Base-by-base conservation (phyloP, 805 yeast species). In the Kodamaea restingae region DNA sequence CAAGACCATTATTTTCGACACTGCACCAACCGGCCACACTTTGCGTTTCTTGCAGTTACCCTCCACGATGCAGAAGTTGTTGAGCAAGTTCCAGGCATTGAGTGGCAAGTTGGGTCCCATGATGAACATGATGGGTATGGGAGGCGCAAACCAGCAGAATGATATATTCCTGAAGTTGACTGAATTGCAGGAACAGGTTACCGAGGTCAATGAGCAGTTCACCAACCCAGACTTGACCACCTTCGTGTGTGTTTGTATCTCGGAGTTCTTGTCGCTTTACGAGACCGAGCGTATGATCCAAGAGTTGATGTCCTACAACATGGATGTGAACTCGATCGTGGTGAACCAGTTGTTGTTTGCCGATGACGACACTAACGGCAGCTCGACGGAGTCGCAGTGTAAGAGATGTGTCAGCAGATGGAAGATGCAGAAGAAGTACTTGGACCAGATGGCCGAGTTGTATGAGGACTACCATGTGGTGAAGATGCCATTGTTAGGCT, bases 11-110 rank as follows among this genome's bases (percentile, higher is more conserved):
- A 88, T 93, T 49, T 93, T 93, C 56, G 99, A 93, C 63, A 93
- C 99, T n/a, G 98, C 99, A 0, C 99, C 99, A 52, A 93, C 99
- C 0, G 99, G 99, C 26, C 99, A 93, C 65, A 93, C 98, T 2
- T 71, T 93, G 52, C 79, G 99, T 55, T 93, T 93, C 63, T 73
- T 93, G 60, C 96, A 90, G 64, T 78, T 93, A 55, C 99, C 99
- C 27, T 78, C 95, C 20, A 90, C 96, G 3, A 70, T 93, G 45
- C 95, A 88, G 52, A 88, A 87, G 60, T 75, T 95, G 26, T 73
- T 93, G 50, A 81, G 84, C 36, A 93, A 91, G 58, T 81, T 93
- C 60, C 81, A 88, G 53, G 95, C 88, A 52, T 74, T 93, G 41
- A 80, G 91, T 30, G 84, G 90, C 10, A 79, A 78, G 55, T 76